Base-by-base conservation (phyloP, 371 early-diverging fungal genomes). In the Zopfochytrium polystomum region DNA sequence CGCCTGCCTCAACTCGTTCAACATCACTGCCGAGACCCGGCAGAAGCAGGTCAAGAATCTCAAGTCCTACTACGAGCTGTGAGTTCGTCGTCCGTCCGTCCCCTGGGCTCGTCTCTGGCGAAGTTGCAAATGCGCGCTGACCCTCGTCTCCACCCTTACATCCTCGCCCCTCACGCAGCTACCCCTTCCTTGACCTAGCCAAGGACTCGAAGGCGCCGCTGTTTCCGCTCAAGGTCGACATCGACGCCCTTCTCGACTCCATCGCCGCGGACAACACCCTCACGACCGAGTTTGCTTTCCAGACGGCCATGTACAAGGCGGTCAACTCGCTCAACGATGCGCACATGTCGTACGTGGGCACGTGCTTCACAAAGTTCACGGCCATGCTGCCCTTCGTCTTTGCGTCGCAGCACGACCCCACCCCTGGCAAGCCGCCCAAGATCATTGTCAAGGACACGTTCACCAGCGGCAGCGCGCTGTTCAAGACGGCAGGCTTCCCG, bases 361-460 rank as follows among this genome's bases (percentile, higher is more conserved):
- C n/a, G 25, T 63, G 63, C 51, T 63, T 57, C 43, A 15, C 43
- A 15, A 22, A n/a, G n/a, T 20, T 43, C 13, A 7, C 11, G 1
- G 47, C 22, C 26, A 3, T 57, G n/a, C 63, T 57, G 55, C 63
- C 63, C 4, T 56, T n/a, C n/a, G n/a, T n/a, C n/a, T n/a, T n/a
- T n/a, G n/a, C n/a, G n/a, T n/a, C n/a, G n/a, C n/a, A n/a, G n/a
- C n/a, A n/a, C n/a, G n/a, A n/a, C n/a, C n/a, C n/a, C n/a, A n/a
- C n/a, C n/a, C n/a, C n/a, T n/a, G n/a, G n/a, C n/a, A n/a, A n/a
- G n/a, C n/a, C n/a, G n/a, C n/a, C n/a, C n/a, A n/a, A n/a, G n/a
- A n/a, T n/a, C n/a, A n/a, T n/a, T n/a, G n/a, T n/a, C n/a, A n/a
- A n/a, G n/a, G n/a, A n/a, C n/a, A n/a, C n/a, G n/a, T n/a, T n/a